Evolutionary conservation across 2,329 filamentous ascomycete species (phyloP).

Genomic region (Ceratocystis destructans): DNA sequence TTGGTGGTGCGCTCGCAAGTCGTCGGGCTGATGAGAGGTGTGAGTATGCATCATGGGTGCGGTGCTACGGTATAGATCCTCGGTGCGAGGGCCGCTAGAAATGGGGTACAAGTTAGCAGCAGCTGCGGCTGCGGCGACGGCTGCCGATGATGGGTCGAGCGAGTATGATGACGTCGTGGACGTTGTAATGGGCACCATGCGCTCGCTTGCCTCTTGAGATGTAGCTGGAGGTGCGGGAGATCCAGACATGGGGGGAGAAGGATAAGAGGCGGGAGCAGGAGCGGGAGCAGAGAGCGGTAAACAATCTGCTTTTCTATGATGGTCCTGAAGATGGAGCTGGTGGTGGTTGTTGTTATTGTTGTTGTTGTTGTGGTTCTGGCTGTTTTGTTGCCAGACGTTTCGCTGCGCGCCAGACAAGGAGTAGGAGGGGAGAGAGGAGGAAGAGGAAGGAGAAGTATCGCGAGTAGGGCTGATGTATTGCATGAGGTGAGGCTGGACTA

Average conservation of each 20-base stretch:
- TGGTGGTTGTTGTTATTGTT: no score
- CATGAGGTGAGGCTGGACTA: slow-evolving; percentile 30
- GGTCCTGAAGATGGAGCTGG: not conserved
- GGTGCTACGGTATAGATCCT: slow-evolving; percentile 14
- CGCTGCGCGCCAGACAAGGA: slow-evolving; percentile 43
- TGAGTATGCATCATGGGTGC: slow-evolving; percentile 24
- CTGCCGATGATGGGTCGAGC: slow-evolving; percentile 1
- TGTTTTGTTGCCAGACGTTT: slow-evolving; percentile 22
- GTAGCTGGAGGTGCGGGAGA: slow-evolving; percentile 49
- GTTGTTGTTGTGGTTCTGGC: no score
- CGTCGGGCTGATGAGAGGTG: slow-evolving; percentile 24
- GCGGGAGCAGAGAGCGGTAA: slow-evolving; percentile 29
- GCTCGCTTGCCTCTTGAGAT: slow-evolving; percentile 43
- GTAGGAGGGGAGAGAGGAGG: slow-evolving; percentile 26
- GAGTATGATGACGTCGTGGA: slow-evolving; percentile 5
- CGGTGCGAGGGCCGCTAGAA: slow-evolving; percentile 6
- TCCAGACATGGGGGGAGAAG: slow-evolving; percentile 62
- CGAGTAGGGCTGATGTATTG: slow-evolving; percentile 35
- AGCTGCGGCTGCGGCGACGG: slow-evolving; percentile 26
- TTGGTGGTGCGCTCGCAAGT: slow-evolving; percentile 20
- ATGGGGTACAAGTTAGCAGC: slow-evolving; percentile 8
- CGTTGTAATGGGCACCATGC: slow-evolving; percentile 31
- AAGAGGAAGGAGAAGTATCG: slow-evolving; percentile 30
- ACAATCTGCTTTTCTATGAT: not conserved
- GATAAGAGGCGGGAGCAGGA: slow-evolving; percentile 45